phyloP scores from a whole-genome alignment of 2,329 filamentous ascomycete genomes.

The Fusarium floridanum region DNA sequence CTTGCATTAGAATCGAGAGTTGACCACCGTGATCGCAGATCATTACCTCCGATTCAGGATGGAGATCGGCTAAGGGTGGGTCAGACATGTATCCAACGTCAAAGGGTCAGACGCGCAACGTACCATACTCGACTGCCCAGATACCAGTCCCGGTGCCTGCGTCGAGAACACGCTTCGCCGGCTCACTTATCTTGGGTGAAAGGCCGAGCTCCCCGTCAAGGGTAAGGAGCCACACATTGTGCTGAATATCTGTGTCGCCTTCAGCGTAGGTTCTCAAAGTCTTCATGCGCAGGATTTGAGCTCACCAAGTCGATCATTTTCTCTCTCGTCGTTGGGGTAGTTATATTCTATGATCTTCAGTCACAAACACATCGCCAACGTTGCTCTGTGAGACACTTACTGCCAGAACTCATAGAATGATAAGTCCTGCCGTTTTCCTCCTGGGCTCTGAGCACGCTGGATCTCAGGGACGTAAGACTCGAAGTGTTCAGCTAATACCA shows the following conservation, averaged over 20 bases:
- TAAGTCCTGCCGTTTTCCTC: not conserved
- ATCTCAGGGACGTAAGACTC: not conserved
- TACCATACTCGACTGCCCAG: not conserved
- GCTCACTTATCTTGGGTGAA: not conserved
- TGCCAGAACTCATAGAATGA: not conserved
- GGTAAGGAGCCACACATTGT: not conserved
- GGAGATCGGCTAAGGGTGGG: not conserved
- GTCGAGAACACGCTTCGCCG: not conserved
- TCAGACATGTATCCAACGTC: not conserved
- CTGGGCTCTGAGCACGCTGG: not conserved
- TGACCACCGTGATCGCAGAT: no score
- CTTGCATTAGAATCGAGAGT: not conserved
- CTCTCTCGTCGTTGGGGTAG: not conserved
- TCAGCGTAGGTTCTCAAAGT: not conserved
- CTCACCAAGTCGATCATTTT: not conserved
- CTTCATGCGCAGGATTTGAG: no score
- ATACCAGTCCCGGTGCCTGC: not conserved
- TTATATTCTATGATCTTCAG: not conserved
- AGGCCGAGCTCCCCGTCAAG: not conserved
- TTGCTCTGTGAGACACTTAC: not conserved
- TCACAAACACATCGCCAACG: no score
- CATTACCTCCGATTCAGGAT: not conserved
- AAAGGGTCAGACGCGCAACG: not conserved
- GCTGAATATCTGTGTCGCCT: not conserved
- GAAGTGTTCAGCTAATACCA: not conserved